These are phyloP conservation scores for Backusella macrospora DNA, from an alignment of 192 early-diverging fungal genomes.

Conservation along the genomic window DNA sequence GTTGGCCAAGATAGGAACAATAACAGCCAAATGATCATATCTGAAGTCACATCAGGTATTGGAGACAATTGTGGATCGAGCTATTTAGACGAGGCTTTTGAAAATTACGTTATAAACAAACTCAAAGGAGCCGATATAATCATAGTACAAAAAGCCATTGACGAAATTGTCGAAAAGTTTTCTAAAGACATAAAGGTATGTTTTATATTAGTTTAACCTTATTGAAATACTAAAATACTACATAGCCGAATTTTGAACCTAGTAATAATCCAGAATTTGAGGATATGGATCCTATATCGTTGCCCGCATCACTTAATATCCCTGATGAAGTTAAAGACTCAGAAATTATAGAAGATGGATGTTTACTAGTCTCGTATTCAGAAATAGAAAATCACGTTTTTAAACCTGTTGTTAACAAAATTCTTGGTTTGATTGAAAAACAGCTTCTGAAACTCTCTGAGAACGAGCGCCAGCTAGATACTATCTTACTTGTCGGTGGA, in stretches of 20 bases:
- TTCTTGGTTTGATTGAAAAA: constrained; percentile 50
- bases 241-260: constrained; percentile 44
- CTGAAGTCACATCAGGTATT: constrained; percentile 47
- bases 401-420: constrained; percentile 57
- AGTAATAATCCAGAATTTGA: constrained; percentile 56
- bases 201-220: not conserved
- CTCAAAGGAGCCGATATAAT: not conserved
- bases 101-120: not conserved
- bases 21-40: constrained; percentile 41
- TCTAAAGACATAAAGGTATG: constrained; percentile 7
- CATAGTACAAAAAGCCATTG: constrained; percentile 3
- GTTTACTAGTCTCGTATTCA: constrained; percentile 48
- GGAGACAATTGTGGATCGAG: constrained; percentile 48
- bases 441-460: constrained; percentile 47
- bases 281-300: constrained; percentile 50
- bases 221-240: not conserved
- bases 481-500: constrained; percentile 58
- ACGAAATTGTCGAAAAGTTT: not conserved
- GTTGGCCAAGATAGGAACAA: constrained; percentile 49
- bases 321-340: constrained; percentile 46
- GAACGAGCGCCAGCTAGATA: constrained; percentile 35
- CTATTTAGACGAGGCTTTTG: not conserved
- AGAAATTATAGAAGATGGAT: constrained; percentile 51
- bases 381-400: constrained; percentile 53
- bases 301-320: constrained; percentile 56